These are phyloP conservation scores for Aegilops tauschii DNA, from an alignment of 176 grass and related monocot genomes.

Conservation along the genomic window DNA sequence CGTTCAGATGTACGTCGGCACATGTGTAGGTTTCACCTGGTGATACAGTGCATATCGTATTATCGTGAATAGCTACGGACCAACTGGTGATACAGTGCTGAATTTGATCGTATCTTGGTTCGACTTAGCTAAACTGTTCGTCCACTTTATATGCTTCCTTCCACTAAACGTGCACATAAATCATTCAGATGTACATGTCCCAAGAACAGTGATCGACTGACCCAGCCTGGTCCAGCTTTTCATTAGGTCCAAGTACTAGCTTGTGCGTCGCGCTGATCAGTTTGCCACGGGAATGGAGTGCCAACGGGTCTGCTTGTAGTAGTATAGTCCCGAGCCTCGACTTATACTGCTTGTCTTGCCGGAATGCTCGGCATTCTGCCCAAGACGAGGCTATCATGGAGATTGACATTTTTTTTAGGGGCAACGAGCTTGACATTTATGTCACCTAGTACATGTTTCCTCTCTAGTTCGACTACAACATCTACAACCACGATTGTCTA, in stretches of 20 bases:
- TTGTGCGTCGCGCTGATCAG: not conserved
- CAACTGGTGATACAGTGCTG: not conserved
- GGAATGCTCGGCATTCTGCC: conserved; percentile 29
- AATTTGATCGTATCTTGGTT: not conserved
- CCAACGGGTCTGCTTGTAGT: not conserved
- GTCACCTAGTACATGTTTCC: not conserved
- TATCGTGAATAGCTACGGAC: too few species aligned
- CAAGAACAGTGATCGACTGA: not conserved
- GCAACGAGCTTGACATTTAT: conserved; percentile 5
- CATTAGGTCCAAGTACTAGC: not conserved
- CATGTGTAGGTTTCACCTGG: too few species aligned
- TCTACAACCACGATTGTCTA: too few species aligned
- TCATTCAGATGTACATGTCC: not conserved
- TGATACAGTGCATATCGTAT: not conserved
- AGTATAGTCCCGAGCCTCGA: conserved; percentile 14
- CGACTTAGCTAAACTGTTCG: not conserved
- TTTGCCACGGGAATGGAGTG: not conserved
- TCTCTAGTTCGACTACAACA: not conserved
- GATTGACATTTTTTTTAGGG: not conserved
- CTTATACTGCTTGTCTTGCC: conserved; percentile 34
- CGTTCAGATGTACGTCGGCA: not conserved
- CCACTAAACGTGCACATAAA: not conserved
- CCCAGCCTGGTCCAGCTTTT: not conserved
- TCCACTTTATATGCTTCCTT: not conserved
- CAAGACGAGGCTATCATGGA: not conserved